These are phyloP conservation scores for Cercospora citrullina DNA, from an alignment of 2,329 filamentous ascomycete species.

Conservation along the genomic window DNA sequence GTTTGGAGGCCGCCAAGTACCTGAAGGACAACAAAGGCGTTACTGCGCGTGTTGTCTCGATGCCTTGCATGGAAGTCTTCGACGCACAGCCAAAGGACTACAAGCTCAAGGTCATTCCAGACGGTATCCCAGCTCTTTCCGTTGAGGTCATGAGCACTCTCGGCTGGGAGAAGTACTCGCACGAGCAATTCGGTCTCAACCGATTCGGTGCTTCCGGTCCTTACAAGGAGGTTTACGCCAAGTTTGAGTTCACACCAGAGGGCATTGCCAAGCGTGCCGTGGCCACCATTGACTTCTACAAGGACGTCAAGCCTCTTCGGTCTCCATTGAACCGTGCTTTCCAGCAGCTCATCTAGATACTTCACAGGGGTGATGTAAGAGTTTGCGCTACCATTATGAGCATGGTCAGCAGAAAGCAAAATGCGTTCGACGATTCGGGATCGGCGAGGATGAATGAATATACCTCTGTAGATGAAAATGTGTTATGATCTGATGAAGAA, in stretches of 20 bases:
- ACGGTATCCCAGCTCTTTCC: constrained; percentile 88
- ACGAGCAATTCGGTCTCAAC: constrained; percentile 99
- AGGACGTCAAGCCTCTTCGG: constrained; percentile 82
- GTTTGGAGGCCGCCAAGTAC: constrained; percentile 86
- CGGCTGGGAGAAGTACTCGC: constrained; percentile 98
- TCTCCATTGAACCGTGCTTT: constrained; percentile 97
- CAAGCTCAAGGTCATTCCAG: constrained; percentile 85
- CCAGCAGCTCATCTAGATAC: constrained; percentile 82
- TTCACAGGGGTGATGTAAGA: background rate
- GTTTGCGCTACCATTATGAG: background rate
- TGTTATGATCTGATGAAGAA: constrained; percentile 1
- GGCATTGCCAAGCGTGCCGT: constrained; percentile 93
- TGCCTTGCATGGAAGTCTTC: constrained; percentile 97
- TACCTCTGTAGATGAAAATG: constrained; percentile 9
- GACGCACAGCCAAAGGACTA: constrained; percentile 94
- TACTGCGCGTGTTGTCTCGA: constrained; percentile 86
- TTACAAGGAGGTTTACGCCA: constrained; percentile 99
- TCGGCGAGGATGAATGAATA: background rate
- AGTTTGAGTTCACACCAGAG: constrained; percentile 99
- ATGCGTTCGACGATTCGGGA: background rate
- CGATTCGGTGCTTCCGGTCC: constrained; percentile 95
- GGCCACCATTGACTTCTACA: constrained; percentile 95
- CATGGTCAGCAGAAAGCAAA: background rate
- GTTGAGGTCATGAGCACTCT: constrained; percentile 97
- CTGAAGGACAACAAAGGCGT: constrained; percentile 86